These are phyloP conservation scores for Cladosporium velox DNA, from an alignment of 2,329 filamentous ascomycete species.

Conservation along the genomic window DNA sequence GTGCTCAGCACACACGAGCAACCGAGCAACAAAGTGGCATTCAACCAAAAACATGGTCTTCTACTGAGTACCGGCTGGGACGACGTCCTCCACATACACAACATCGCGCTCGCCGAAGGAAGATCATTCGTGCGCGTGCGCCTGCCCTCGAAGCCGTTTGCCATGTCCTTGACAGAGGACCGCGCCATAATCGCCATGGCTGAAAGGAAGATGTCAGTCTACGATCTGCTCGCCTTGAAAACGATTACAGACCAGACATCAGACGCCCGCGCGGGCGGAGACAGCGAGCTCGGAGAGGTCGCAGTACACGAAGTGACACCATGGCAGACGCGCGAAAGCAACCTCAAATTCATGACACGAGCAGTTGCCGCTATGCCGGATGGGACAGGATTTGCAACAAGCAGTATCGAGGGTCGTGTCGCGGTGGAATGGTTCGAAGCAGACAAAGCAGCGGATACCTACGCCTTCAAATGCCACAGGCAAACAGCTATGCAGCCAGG, in stretches of 20 bases:
- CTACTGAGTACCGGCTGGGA: conserved; percentile 95
- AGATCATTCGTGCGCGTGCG: conserved; percentile 48
- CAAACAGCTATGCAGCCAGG: conserved; percentile 59
- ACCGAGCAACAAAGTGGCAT: conserved; percentile 81
- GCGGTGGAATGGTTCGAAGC: conserved; percentile 99
- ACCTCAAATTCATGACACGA: conserved; percentile 92
- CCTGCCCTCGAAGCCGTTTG: conserved; percentile 86
- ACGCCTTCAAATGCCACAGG: conserved; percentile 98
- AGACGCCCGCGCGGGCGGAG: conserved; percentile 20
- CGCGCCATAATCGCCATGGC: conserved; percentile 97
- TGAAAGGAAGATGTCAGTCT: conserved; percentile 88
- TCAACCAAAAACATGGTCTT: conserved; percentile 72
- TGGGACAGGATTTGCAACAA: conserved; percentile 89
- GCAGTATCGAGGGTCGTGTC: conserved; percentile 90
- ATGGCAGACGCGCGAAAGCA: conserved; percentile 92
- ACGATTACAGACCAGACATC: conserved; percentile 55
- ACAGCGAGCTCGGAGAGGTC: conserved; percentile 38
- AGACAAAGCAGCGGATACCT: conserved; percentile 88
- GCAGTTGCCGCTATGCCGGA: conserved; percentile 95
- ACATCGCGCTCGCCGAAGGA: conserved; percentile 44
- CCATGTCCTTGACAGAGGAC: conserved; percentile 72
- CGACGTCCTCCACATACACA: conserved; percentile 81
- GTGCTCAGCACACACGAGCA: conserved; percentile 72
- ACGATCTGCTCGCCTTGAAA: conserved; percentile 73
- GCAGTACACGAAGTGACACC: conserved; percentile 60